Percentiles rank a stretch among this genome's conserved stretches.
These are phyloP conservation scores for Pleurotus eryngii DNA, from an alignment of 768 basidiomycete species.

Conservation along the genomic window DNA sequence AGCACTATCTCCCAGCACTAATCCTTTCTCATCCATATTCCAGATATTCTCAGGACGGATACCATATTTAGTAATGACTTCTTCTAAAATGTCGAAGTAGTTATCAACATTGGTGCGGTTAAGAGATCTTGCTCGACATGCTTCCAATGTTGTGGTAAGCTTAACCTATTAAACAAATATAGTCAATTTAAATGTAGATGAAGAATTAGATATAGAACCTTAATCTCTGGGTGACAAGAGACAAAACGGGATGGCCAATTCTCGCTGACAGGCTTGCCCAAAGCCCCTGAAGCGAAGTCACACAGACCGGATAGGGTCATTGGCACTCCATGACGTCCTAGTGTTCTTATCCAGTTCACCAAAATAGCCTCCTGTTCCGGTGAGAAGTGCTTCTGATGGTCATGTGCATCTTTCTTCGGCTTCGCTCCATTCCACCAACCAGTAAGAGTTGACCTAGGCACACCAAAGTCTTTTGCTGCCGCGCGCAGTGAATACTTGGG, in stretches of 20 bases:
- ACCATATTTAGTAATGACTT: constrained; percentile 17
- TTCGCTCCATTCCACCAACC: neutral
- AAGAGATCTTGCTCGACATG: constrained; percentile 23
- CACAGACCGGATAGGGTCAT: neutral
- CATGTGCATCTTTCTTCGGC: neutral
- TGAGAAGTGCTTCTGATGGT: neutral
- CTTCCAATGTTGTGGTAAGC: constrained; percentile 11
- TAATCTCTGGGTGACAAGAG: constrained; percentile 1
- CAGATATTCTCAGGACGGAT: constrained; percentile 26
- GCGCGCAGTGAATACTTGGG: neutral
- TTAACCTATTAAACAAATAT: constrained; percentile 9
- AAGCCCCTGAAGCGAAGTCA: neutral
- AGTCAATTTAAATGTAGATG: neutral
- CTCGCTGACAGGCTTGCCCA: neutral
- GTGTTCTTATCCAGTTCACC: neutral
- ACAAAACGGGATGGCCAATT: constrained; percentile 2
- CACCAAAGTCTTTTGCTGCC: neutral
- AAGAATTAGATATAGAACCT: neutral
- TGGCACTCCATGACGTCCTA: neutral
- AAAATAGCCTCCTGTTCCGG: neutral
- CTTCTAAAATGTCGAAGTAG: constrained; percentile 21
- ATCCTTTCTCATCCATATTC: constrained; percentile 31
- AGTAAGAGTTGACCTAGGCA: neutral
- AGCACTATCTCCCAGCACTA: constrained; percentile 20
- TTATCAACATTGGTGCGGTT: constrained; percentile 24